phyloP scores from a whole-genome alignment of 176 grass and related monocot genomes.

The Tillandsia leiboldiana region DNA sequence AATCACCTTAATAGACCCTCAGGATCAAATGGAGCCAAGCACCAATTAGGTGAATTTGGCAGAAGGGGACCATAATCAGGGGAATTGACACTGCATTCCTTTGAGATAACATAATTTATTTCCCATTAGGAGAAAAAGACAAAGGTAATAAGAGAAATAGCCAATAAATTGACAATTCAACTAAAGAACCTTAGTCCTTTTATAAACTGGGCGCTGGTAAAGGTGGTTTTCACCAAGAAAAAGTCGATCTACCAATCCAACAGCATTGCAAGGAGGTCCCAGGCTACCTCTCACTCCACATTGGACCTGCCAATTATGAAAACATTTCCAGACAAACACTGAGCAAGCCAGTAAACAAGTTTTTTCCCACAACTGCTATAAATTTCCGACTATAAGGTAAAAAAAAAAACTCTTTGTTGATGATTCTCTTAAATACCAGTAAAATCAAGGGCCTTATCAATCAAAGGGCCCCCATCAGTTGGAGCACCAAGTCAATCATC shows the following conservation, averaged over 20 bases:
- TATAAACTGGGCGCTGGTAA: constrained; percentile 73
- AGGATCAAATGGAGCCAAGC: constrained; percentile 82
- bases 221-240: constrained; percentile 79
- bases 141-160: constrained; percentile 1
- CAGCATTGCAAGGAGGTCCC: constrained; percentile 86
- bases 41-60: constrained; percentile 72
- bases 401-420: too few relatives aligned
- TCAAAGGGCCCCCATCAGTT: too few relatives aligned
- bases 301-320: constrained; percentile 40
- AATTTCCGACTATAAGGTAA: too few relatives aligned
- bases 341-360: neutral
- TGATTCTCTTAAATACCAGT: too few relatives aligned
- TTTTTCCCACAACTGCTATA: neutral
- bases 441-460: too few relatives aligned
- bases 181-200: constrained; percentile 81
- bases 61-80: constrained; percentile 89
- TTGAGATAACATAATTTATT: constrained; percentile 15
- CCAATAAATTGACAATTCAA: constrained; percentile 7
- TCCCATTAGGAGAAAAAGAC: neutral
- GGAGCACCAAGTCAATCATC: too few relatives aligned
- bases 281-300: constrained; percentile 78
- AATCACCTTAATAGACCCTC: constrained; percentile 87
- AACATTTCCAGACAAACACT: constrained; percentile 16
- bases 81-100: constrained; percentile 94
- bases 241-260: constrained; percentile 67